Conservation (phyloP, 208 protist genomes). For the Leishmania tarentolae region DNA sequence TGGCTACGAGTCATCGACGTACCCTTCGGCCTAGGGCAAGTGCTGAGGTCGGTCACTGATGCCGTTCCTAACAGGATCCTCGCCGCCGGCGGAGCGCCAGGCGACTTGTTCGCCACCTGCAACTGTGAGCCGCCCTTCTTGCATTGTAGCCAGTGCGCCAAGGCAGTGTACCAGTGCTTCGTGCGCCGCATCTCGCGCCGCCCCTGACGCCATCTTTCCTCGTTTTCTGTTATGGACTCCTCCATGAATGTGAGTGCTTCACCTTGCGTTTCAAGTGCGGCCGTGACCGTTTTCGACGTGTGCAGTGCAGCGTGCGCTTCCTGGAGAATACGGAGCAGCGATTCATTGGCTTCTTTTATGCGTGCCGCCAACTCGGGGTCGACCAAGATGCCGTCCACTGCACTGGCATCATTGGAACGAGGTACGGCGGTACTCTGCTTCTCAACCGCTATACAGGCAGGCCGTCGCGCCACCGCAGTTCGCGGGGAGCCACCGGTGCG, state of each 20-base stretch:
- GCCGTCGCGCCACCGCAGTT: background rate
- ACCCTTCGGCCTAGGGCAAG: background rate
- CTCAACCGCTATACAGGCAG: background rate
- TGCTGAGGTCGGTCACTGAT: background rate
- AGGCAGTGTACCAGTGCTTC: constrained; percentile 8
- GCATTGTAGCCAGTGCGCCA: constrained; percentile 16
- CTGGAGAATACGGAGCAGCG: constrained; percentile 9
- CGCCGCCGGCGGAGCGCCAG: background rate
- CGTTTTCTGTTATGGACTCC: background rate
- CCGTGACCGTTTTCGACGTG: constrained; percentile 4
- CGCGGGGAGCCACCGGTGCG: background rate
- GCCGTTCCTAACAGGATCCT: background rate
- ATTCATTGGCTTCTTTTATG: constrained; percentile 3
- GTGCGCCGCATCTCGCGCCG: constrained; percentile 9
- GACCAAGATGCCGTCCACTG: background rate
- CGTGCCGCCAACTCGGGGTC: background rate
- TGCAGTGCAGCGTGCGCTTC: constrained; percentile 12
- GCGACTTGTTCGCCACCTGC: background rate
- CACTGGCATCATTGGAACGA: background rate
- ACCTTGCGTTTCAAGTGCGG: constrained; percentile 4
- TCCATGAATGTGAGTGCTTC: constrained; percentile 8
- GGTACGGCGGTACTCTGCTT: background rate
- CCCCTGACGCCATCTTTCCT: background rate
- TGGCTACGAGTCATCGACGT: background rate
- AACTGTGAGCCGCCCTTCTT: background rate